Evolutionary conservation across 805 yeast species (phyloP), one percentile per base, ranked within the genome.

Genomic region (Yarrowia phangngaensis): DNA sequence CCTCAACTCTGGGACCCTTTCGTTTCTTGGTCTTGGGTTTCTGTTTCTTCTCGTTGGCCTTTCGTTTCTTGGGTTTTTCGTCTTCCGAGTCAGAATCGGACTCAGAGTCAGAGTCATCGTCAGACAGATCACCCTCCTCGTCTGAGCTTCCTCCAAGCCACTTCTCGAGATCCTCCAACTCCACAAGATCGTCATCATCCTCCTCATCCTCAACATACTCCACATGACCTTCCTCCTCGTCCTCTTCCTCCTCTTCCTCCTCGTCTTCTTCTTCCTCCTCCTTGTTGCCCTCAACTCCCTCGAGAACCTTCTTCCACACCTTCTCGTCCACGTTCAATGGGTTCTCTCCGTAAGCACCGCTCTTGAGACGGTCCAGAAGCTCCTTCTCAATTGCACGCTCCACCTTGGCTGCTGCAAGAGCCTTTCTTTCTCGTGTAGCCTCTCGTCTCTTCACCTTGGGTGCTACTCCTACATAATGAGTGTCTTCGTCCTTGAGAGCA

Each of bases 291-390:
- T 83, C 90, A 58, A 82, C 83, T 51, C 81, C 80, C 48, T 75
- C 75, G 70, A 92, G 76, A 17, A 92, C 94, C 70, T 81, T 85
- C 75, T 83, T 82, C 98, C 98, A 92, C 53, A 92, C 79, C 68
- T 82, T 82, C 61, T 90, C 96, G 60, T 92, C 97, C 27, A 92
- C 97, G 61, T 92, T 92, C 63, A 92, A 73, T 51, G 98, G 98
- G 66, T 90, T 86, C 63, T 92, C 97, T 56, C 98, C 98, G 64
- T 92, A 92, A 2, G 97, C 97, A 53, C 98, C 98, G 61, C 90
- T 80, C 79, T 92, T 92, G 62, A 92, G 76, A 67, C 98, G 80
- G 49, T 89, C 96, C 61, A 92, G 73, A 56, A 92, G 75, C 67
- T 92, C 98, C 69, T 87, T 87, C 68, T 92, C 98, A 58, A 92